A percentile compares a stretch with the other conserved stretches of the same genome.
Evolutionary conservation across 2,329 filamentous ascomycete genomes (phyloP).

Genomic region (Aspergillus fischeri): DNA sequence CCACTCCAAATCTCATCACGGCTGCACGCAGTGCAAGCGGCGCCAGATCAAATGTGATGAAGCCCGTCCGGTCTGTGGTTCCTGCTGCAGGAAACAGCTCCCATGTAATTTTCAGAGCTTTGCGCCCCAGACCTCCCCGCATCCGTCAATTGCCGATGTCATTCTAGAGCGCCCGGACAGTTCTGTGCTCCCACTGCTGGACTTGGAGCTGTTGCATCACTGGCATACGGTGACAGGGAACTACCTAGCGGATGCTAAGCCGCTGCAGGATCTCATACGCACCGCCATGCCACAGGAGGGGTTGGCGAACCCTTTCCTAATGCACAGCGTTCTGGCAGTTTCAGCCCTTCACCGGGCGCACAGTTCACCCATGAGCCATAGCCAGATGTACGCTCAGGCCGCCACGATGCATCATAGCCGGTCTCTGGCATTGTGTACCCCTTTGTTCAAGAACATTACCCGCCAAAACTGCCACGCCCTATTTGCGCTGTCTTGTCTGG

Average conservation of each 20-base stretch:
- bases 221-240: slow-evolving; percentile 8
- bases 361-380: not conserved
- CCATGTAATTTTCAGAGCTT: slow-evolving; percentile 4
- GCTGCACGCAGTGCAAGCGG: slow-evolving; percentile 12
- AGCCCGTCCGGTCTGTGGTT: slow-evolving; percentile 6
- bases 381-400: slow-evolving; percentile 1
- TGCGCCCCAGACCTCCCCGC: not conserved
- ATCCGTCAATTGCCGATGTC: no score
- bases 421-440: slow-evolving; percentile 6
- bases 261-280: slow-evolving; percentile 3
- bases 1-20: slow-evolving; percentile 10
- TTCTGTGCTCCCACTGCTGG: slow-evolving; percentile 3
- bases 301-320: slow-evolving; percentile 6
- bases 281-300: slow-evolving; percentile 5
- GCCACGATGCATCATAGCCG: slow-evolving; percentile 9
- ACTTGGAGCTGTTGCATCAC: slow-evolving; percentile 12
- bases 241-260: not conserved
- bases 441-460: slow-evolving; percentile 6
- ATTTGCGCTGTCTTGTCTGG: slow-evolving; percentile 10
- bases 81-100: slow-evolving; percentile 5
- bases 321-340: slow-evolving; percentile 11
- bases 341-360: slow-evolving; percentile 7
- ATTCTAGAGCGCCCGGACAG: not conserved
- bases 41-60: slow-evolving; percentile 15
- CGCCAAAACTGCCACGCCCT: slow-evolving; percentile 10